Base-by-base conservation (phyloP, 305 asterid genomes). In the Fraxinus sp. region DNA sequence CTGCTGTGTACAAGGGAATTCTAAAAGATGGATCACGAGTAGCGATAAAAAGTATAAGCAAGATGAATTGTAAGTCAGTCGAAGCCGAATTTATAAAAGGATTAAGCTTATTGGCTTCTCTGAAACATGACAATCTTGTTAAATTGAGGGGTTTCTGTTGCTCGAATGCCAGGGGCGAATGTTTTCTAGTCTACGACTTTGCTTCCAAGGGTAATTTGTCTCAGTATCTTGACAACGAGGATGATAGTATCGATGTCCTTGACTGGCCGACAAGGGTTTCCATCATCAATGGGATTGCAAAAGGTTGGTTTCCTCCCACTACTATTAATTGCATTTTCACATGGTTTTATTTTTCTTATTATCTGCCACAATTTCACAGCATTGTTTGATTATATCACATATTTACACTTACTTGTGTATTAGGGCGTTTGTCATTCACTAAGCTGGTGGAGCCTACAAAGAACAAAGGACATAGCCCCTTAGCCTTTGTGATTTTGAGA, bases 121-220 rank as follows among this genome's bases (percentile, higher is more conserved):
- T 92, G 79, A 93, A 88, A 66, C 97, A 97, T 79, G 92, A 90
- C 20, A 95, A 97, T 83, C 94, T 97, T 28, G 94, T 91, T 82
- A 87, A 86, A 49, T 83, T 97, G 75, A 92, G 86, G 87, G 99
- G 99, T 1, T 95, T 93, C 33, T 97, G 98, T 57, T 91, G 95
- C 83, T 97, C 99, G 13, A 92, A 90, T 78, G 97, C 94, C 10
- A 83, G 98, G 78, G 97, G 98, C 1, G 99, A 92, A 77, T 95
- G 97, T 80, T 95, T 93, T 88, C 85, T 97, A 76, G 84, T 97
- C 70, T 95, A 92, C 55, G 93, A 93, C n/a, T 95, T 91, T 77
- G 98, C 92, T 73, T 79, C 90, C 0, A 91, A 87, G 5, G 99
- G 99, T 62, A 91, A 84, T 77, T 84, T 97, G 83, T 89, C 95